Evolutionary conservation across 2,329 filamentous ascomycete species (phyloP).

Genomic region (Fusarium metavorans): DNA sequence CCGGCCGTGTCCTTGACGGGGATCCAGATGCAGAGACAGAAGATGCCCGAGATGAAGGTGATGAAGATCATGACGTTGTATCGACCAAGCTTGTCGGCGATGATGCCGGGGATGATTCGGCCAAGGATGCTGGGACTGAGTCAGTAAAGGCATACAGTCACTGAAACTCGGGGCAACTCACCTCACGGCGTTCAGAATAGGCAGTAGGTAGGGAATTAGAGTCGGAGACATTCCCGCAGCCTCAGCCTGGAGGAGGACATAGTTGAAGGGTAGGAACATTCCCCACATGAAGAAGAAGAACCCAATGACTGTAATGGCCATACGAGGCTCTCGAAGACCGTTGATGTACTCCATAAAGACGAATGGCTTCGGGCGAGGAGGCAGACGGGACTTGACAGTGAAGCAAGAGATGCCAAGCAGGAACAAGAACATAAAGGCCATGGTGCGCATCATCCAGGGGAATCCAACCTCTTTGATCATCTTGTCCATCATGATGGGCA

Average conservation of each 20-base stretch:
- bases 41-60: conserved; percentile 60
- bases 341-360: conserved; percentile 59
- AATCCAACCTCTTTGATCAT: conserved; percentile 62
- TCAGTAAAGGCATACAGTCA: conserved; percentile 13
- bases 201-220: conserved; percentile 60
- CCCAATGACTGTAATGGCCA: conserved; percentile 56
- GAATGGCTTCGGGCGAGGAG: conserved; percentile 60
- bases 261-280: conserved; percentile 67
- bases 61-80: conserved; percentile 65
- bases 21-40: conserved; percentile 62
- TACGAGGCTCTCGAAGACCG: conserved; percentile 60
- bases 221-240: conserved; percentile 55
- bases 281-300: conserved; percentile 68
- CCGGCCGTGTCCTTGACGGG: conserved; percentile 63
- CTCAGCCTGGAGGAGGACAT: conserved; percentile 62
- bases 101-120: conserved; percentile 63
- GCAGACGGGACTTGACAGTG: conserved; percentile 53
- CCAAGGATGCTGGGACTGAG: conserved; percentile 57
- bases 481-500: conserved; percentile 71
- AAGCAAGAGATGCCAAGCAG: conserved; percentile 50
- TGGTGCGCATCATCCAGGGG: conserved; percentile 61
- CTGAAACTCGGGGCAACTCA: conserved; percentile 39
- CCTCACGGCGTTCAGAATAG: conserved; percentile 69
- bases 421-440: conserved; percentile 60
- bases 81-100: conserved; percentile 59